phyloP scores from a whole-genome alignment of 1,284 basidiomycete genomes.

The Leccinum fallax region DNA sequence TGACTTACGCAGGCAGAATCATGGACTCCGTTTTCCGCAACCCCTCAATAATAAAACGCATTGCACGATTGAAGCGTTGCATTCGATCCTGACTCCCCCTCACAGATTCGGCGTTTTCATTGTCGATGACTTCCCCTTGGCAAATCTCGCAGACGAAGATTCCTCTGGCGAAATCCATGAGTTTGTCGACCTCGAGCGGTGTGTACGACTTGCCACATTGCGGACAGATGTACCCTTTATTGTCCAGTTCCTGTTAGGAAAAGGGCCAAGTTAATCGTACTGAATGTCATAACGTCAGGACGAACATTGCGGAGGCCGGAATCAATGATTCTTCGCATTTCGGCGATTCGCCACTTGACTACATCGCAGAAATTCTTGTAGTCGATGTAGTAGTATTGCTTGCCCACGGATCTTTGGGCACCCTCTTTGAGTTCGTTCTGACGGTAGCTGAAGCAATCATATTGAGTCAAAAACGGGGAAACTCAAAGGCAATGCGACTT shows the following conservation, averaged over 20 bases:
- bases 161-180: constrained; percentile 70
- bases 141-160: constrained; percentile 81
- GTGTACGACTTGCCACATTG: constrained; percentile 86
- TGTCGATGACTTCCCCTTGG: constrained; percentile 82
- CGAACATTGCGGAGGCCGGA: constrained; percentile 80
- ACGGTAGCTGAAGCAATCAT: constrained; percentile 44
- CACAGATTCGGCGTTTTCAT: constrained; percentile 87
- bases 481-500: constrained; percentile 36
- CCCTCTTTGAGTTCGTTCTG: constrained; percentile 87
- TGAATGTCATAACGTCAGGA: constrained; percentile 7
- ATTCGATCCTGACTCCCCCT: constrained; percentile 89
- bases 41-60: constrained; percentile 84
- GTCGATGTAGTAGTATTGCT: constrained; percentile 96
- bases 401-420: constrained; percentile 76
- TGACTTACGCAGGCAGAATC: constrained; percentile 72
- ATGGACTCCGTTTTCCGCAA: constrained; percentile 90
- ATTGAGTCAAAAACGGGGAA: constrained; percentile 9
- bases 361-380: constrained; percentile 96
- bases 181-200: constrained; percentile 82
- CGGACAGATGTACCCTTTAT: constrained; percentile 95
- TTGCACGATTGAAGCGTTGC: constrained; percentile 93
- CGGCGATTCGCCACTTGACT: constrained; percentile 96
- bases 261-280: constrained; percentile 2
- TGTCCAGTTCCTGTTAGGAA: constrained; percentile 79
- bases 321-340: constrained; percentile 91